Conservation (phyloP, 495 filamentous ascomycete species). For the Extremus antarcticus region DNA sequence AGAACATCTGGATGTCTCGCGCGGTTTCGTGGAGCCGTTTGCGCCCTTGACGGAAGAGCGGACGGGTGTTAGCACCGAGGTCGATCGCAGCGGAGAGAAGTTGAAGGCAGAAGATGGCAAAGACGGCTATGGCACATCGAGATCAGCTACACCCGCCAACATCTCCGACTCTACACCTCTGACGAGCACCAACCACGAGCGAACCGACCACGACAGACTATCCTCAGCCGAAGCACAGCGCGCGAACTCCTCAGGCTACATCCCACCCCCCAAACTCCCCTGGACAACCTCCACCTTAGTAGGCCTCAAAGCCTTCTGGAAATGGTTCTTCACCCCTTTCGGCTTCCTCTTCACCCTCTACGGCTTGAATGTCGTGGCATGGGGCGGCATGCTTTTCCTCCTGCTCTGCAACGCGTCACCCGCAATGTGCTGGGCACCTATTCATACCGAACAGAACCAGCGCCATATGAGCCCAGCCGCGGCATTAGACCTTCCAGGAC, state of each 20-base stretch:
- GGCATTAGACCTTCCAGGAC: conserved; percentile 2
- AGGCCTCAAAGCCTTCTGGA: conserved; percentile 42
- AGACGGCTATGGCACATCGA: conserved; percentile 5
- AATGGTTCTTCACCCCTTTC: conserved; percentile 53
- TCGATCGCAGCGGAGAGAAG: background rate
- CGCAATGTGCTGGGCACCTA: conserved; percentile 53
- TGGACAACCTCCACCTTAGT: conserved; percentile 44
- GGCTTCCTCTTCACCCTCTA: conserved; percentile 70
- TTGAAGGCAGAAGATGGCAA: background rate
- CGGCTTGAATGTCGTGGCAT: conserved; percentile 69
- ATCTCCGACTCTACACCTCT: background rate
- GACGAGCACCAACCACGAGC: background rate
- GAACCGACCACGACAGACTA: conserved; percentile 1
- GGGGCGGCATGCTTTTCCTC: conserved; percentile 85
- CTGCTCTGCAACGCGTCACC: conserved; percentile 65
- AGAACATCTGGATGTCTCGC: background rate
- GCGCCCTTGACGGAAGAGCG: conserved; percentile 17
- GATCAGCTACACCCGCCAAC: background rate
- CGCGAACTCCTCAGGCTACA: conserved; percentile 49
- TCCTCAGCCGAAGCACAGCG: background rate
- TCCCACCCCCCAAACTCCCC: conserved; percentile 57
- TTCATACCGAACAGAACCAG: conserved; percentile 31
- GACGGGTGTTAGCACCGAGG: background rate
- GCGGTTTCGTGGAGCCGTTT: conserved; percentile 1
- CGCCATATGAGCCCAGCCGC: background rate